Base-by-base conservation (phyloP, 1,284 basidiomycete genomes). In the Wallemia ichthyophaga region DNA sequence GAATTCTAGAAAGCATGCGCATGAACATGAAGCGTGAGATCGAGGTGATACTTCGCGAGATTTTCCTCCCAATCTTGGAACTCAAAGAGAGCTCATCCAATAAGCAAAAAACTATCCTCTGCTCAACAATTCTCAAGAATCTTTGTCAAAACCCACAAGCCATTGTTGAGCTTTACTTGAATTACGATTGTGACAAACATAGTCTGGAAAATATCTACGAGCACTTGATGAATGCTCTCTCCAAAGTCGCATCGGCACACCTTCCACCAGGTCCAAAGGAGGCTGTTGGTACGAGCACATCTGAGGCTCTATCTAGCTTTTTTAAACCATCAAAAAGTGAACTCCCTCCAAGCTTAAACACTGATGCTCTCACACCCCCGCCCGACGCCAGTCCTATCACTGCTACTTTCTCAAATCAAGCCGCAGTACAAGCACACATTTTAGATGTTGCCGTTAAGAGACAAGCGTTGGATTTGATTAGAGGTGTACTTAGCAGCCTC, bases 11-110 rank as follows among this genome's bases (percentile, higher is more conserved):
- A 58, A 86, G 86, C 2, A 83, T 99, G 81, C 78, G 94, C 27
- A 88, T 87, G 27, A 94, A 88, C 72, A 77, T 99, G 62, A 99
- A 99, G 79, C 96, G 96, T 83, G 95, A 99, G 72, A 96, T 98
- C 63, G 94, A 96, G 70, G 91, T 99, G 33, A 75, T 99, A 28
- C 71, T 99, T 60, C 94, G 95, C 67, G 94, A 99, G 68, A 99
- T 99, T 65, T 99, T 98, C 73, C 80, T 99, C 61, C 94, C 94
- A 1, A 95, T 99, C 59, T 74, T 99, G 58, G 94, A 99, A 72
- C 96, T 99, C 91, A 81, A 83, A 66, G 95, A 85, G 23, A 56
- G 17, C 25, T 87, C 92, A 11, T 94, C 91, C 0, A 73, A 94
- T 59, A 87, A 86, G 67, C 94, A 95, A 68, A 95, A 96, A 71